Evolutionary conservation across 495 filamentous ascomycete genomes (phyloP).

Genomic region (Aspergillus diversus): DNA sequence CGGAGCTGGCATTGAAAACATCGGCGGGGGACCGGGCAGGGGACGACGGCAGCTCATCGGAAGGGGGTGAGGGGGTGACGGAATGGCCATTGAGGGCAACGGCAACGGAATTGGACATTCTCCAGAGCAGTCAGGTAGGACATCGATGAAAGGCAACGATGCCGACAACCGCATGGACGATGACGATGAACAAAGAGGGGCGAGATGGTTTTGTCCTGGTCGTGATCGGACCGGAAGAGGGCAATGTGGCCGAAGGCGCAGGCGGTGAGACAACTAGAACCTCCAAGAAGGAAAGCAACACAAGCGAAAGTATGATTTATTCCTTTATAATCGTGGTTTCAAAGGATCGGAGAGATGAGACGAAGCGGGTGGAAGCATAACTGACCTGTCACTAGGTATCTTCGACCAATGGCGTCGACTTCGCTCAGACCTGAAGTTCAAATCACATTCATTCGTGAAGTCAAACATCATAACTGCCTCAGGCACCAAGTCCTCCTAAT

Average conservation of each 20-base stretch:
- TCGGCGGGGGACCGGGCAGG: slow-evolving; percentile 33
- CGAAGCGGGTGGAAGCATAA: no score
- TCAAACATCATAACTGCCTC: neutral
- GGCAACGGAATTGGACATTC: slow-evolving; percentile 30
- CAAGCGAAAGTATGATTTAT: no score
- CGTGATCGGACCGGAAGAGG: neutral
- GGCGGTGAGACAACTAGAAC: slow-evolving; percentile 35
- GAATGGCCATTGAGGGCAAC: slow-evolving; percentile 36
- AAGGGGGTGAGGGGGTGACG: slow-evolving; percentile 17
- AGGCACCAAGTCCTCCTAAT: neutral
- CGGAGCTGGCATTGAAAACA: slow-evolving; percentile 70
- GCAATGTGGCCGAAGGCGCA: slow-evolving; percentile 20
- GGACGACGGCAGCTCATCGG: slow-evolving; percentile 17
- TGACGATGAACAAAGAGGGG: neutral
- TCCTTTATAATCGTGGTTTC: no score
- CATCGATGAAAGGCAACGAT: slow-evolving; percentile 3
- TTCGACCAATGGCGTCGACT: no score
- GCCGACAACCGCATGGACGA: neutral
- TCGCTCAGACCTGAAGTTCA: no score
- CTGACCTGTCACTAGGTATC: no score
- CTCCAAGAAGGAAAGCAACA: no score
- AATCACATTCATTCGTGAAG: no score
- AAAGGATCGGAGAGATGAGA: no score
- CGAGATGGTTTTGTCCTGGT: neutral
- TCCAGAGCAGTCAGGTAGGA: slow-evolving; percentile 17